Conservation (phyloP, 768 basidiomycete genomes). For the Mycena venus region DNA sequence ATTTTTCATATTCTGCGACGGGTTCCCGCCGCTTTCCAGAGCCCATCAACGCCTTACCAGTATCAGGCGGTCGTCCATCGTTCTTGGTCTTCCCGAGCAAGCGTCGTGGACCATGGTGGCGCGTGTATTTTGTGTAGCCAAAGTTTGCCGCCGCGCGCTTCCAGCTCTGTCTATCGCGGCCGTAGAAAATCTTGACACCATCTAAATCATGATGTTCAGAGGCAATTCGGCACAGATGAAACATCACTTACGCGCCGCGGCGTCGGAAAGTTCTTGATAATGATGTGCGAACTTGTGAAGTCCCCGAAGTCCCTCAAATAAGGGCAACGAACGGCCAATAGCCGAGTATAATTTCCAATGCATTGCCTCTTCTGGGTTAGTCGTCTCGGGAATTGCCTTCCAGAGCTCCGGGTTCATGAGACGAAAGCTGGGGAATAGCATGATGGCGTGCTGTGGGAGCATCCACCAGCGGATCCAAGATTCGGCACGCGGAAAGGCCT, state of each 20-base stretch:
- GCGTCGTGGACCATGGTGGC: too few relatives aligned
- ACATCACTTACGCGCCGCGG: background rate
- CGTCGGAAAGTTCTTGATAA: background rate
- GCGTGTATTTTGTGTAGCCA: constrained; percentile 3
- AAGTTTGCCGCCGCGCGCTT: background rate
- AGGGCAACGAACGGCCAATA: too few relatives aligned
- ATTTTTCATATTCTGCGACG: background rate
- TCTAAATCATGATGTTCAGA: background rate
- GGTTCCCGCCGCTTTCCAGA: background rate
- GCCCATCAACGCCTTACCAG: background rate
- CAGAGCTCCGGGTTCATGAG: too few relatives aligned
- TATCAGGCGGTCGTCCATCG: constrained; percentile 18
- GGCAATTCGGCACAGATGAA: background rate
- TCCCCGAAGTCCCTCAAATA: too few relatives aligned
- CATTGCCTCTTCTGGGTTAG: too few relatives aligned
- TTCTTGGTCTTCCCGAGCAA: too few relatives aligned
- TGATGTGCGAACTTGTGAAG: background rate
- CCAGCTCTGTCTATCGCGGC: background rate
- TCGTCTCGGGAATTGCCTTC: too few relatives aligned
- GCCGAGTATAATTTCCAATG: too few relatives aligned
- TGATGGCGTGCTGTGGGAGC: background rate
- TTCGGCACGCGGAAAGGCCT: background rate
- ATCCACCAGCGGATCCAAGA: background rate
- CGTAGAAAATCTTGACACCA: background rate
- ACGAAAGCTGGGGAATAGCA: too few relatives aligned